Evolutionary conservation across 225 moss, liverwort and hornwort species (phyloP).

Genomic region (Pseudisothecium myosuroides): DNA sequence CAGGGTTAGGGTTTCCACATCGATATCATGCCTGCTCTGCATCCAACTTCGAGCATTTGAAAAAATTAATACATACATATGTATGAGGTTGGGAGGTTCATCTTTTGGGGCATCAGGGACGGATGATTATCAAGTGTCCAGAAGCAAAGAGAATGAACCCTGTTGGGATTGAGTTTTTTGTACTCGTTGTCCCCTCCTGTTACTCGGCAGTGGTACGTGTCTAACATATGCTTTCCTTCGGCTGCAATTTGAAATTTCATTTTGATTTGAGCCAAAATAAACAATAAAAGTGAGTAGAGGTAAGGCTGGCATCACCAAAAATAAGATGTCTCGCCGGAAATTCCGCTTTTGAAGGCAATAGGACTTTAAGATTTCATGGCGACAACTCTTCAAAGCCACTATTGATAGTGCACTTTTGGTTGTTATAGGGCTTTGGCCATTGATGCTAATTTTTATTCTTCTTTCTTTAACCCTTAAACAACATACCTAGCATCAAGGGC

Average conservation of each 20-base stretch:
- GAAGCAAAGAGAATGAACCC: not conserved
- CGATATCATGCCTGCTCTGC: not conserved
- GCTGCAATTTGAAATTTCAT: not conserved
- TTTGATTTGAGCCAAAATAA: not conserved
- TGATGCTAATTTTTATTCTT: not conserved
- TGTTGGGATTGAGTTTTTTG: not conserved
- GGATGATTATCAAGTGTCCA: not conserved
- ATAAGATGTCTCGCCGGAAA: not conserved
- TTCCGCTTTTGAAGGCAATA: not conserved
- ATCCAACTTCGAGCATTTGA: not conserved
- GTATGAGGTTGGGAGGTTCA: too few relatives aligned
- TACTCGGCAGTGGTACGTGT: too few relatives aligned
- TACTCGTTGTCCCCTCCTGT: not conserved
- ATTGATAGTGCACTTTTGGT: not conserved
- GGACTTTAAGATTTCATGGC: not conserved
- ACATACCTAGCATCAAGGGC: fast-evolving
- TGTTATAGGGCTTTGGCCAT: not conserved
- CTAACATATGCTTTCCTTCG: too few relatives aligned
- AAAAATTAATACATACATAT: too few relatives aligned
- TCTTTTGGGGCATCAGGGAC: not conserved
- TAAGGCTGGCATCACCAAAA: not conserved
- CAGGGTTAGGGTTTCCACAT: not conserved
- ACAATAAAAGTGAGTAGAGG: not conserved
- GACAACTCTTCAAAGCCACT: not conserved
- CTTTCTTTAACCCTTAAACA: not conserved